Conservation (phyloP, 495 filamentous ascomycete species). For the Parathielavia hyrcaniae region DNA sequence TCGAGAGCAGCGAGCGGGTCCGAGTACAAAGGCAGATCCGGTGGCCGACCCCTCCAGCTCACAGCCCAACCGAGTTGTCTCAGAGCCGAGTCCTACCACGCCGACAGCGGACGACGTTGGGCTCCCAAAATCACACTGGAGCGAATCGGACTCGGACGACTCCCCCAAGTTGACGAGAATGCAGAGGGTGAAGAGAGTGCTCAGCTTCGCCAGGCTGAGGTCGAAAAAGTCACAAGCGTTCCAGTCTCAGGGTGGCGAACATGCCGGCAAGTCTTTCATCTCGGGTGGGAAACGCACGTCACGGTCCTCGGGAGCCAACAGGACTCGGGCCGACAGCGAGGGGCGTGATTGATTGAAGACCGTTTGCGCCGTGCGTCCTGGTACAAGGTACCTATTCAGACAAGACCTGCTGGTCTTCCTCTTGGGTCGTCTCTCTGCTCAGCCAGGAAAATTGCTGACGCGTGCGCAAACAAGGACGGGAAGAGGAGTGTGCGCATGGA, state of each 20-base stretch:
- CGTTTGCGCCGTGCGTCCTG: background rate
- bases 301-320: background rate
- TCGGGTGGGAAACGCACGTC: background rate
- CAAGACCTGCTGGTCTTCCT: too few species aligned
- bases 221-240: background rate
- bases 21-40: background rate
- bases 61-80: background rate
- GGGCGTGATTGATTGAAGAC: background rate
- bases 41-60: background rate
- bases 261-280: background rate
- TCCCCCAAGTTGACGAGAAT: conserved; percentile 4
- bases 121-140: conserved; percentile 14
- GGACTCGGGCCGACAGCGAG: background rate
- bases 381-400: background rate
- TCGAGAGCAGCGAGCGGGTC: background rate
- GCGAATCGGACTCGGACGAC: conserved; percentile 11
- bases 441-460: too few species aligned
- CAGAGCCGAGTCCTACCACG: background rate
- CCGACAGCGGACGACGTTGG: background rate
- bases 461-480: too few species aligned
- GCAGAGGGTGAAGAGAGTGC: background rate
- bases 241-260: background rate
- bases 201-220: conserved; percentile 11
- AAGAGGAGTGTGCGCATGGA: background rate
- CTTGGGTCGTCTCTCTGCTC: too few species aligned